Evolutionary conservation across 176 grass and related monocot genomes (phyloP), one percentile per base, ranked within the genome.

Genomic region (Pharus latifolius): DNA sequence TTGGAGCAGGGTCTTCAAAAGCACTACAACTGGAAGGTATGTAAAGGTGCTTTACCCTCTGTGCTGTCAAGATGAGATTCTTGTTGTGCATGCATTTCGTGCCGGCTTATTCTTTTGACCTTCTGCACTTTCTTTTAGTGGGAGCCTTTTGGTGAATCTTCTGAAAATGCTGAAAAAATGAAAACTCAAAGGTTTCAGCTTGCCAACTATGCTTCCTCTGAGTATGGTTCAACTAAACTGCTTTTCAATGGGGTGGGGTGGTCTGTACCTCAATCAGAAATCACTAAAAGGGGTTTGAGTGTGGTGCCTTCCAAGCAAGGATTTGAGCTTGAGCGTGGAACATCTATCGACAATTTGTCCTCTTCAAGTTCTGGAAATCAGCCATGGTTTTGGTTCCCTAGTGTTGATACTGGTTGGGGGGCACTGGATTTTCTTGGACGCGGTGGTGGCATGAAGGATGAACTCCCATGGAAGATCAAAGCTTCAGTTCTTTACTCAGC

Each of bases 331-430:
- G 84, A 87, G 78, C 56, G 52, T 47, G 58, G 63, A 23, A 31
- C 78, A 71, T 78, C 69, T 33, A 56, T 56, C 68, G 85, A 67
- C 23, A 40, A 79, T 70, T 74, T 56, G 17, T 76, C 57, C 48
- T 41, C 74, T 20, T 80, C 86, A 74, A 77, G 56, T 82, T 84
- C 73, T 61, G 69, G 67, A 49, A 80, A 70, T 56, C 72, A 79
- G 7, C 86, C 79, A 28, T 97, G 94, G 94, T 92, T 90, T 89
- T 97, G 94, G 94, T 92, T 92, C 47, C 94, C 94, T 42, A 73
- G 51, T 82, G 77, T 76, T 79, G 86, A 86, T 63, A 57, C 74
- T 84, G 83, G 70, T 71, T 84, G 65, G 52, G 89, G 83, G 33
- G 56, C 38, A 70, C 81, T 77, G 10, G 77, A 92, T 67, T 87